Evolutionary conservation across 306 rosid species (phyloP).

Genomic region (Comarum palustre): DNA sequence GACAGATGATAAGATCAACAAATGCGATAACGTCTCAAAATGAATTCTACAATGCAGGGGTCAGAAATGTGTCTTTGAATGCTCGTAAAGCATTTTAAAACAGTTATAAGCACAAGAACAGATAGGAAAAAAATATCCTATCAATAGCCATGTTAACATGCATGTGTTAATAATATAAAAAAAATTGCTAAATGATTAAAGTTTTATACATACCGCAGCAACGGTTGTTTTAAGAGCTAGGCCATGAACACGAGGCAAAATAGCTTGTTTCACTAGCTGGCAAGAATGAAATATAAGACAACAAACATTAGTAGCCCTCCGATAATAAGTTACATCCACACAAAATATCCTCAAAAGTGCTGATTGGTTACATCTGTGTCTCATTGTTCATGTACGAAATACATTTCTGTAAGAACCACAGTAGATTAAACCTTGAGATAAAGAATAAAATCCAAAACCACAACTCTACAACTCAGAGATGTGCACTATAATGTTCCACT

Average conservation of each 20-base stretch:
- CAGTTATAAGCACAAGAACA: neutral
- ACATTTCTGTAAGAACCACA: neutral
- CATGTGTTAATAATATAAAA: neutral
- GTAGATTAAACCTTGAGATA: no score
- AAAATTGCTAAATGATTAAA: conserved; percentile 9
- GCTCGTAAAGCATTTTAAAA: neutral
- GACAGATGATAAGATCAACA: neutral
- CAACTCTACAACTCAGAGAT: neutral
- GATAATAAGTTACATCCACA: conserved; percentile 22
- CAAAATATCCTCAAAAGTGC: neutral
- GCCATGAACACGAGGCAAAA: conserved; percentile 95
- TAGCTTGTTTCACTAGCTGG: conserved; percentile 81
- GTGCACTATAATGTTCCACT: neutral
- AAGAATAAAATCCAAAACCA: neutral
- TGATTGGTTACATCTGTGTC: neutral
- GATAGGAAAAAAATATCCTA: neutral
- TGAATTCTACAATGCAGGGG: neutral
- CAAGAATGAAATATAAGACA: conserved; percentile 26
- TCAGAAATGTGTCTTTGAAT: neutral
- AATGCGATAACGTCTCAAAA: neutral
- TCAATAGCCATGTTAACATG: neutral
- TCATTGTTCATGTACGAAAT: neutral
- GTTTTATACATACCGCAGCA: conserved; percentile 76
- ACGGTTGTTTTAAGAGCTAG: conserved; percentile 92
- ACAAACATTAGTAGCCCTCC: conserved; percentile 12